Evolutionary conservation across 179 eudicot genomes (phyloP).

Genomic region (Gypsophila paniculata): DNA sequence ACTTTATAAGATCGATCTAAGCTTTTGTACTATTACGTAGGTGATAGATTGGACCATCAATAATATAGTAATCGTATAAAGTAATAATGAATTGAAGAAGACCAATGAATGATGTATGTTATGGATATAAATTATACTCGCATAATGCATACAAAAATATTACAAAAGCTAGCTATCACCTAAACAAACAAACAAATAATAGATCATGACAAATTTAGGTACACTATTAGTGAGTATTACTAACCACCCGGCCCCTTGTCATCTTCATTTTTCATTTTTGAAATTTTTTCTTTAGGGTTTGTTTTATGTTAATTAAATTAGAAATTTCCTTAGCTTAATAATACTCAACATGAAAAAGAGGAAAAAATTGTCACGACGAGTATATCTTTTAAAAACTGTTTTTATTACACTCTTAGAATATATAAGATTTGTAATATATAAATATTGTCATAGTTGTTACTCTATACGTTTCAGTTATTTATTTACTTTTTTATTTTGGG

Average conservation of each 20-base stretch:
- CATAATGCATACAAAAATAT: not conserved
- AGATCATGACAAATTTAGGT: slow-evolving; percentile 27
- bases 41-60: not conserved
- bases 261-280: not conserved
- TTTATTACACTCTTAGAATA: no score
- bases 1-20: slow-evolving; percentile 14
- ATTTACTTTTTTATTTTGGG: no score
- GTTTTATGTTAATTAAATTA: not conserved
- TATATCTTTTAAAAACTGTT: no score
- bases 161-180: no score
- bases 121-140: slow-evolving; percentile 4
- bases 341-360: no score
- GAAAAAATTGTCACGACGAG: no score
- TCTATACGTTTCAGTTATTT: no score
- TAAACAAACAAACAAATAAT: no score
- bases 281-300: not conserved
- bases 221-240: slow-evolving; percentile 25
- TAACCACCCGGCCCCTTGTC: slow-evolving; percentile 21
- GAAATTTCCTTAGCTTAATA: no score
- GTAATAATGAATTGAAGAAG: not conserved
- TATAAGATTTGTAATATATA: no score
- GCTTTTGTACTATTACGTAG: not conserved
- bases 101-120: slow-evolving; percentile 12
- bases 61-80: no score
- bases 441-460: no score